These are phyloP conservation scores for Fusarium sp. DNA, from an alignment of 2,329 filamentous ascomycete species.

Conservation along the genomic window DNA sequence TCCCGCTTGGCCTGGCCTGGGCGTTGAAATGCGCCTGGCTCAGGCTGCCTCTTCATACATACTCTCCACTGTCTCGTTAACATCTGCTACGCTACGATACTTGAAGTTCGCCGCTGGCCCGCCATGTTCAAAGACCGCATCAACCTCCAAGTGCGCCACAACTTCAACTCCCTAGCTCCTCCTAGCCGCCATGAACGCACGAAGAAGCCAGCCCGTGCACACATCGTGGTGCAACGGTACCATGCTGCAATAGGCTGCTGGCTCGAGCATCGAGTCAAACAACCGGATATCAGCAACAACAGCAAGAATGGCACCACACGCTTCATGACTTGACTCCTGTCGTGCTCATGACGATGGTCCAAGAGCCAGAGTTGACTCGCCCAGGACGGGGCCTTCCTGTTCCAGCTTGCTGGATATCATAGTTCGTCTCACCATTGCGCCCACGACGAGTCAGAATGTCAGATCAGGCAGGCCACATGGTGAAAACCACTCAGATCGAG, in stretches of 20 bases:
- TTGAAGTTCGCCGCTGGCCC: conserved; percentile 21
- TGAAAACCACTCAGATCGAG: conserved; percentile 45
- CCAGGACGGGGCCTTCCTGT: conserved; percentile 30
- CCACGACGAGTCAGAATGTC: conserved; percentile 49
- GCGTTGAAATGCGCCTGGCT: conserved; percentile 44
- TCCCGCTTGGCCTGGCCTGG: conserved; percentile 45
- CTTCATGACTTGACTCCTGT: conserved; percentile 18
- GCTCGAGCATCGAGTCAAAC: conserved; percentile 38
- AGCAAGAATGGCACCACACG: conserved; percentile 16
- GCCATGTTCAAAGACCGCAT: conserved; percentile 3
- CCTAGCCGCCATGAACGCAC: conserved; percentile 25
- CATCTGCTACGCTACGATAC: conserved; percentile 1
- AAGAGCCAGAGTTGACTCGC: conserved; percentile 33
- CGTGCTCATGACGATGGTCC: conserved; percentile 14
- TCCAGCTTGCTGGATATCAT: conserved; percentile 37
- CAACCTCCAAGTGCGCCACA: conserved; percentile 36
- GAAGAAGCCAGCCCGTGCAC: conserved; percentile 37
- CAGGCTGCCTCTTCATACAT: conserved; percentile 2
- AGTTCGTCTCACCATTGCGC: conserved; percentile 39
- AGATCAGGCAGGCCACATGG: conserved; percentile 44
- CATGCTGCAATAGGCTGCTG: conserved; percentile 27
- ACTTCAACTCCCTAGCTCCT: conserved; percentile 28
- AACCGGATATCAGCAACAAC: conserved; percentile 21
- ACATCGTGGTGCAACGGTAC: conserved; percentile 28
- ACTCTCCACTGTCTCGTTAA: background rate